Evolutionary conservation across 345 rosid genomes (phyloP), one percentile per base, ranked within the genome.

Genomic region (Pelargonium nanum): DNA sequence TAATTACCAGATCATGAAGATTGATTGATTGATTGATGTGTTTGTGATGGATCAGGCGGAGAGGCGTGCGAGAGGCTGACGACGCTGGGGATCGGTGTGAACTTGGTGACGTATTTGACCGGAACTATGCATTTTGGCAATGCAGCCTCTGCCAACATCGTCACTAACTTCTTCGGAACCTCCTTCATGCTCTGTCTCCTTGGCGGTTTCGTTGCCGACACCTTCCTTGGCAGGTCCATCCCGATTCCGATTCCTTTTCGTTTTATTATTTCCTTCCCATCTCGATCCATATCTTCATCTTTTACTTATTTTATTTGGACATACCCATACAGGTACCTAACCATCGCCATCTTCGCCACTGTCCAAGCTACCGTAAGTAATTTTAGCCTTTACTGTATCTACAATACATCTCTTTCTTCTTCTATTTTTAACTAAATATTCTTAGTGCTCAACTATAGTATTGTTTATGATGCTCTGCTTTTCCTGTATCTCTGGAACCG

Each of bases 211-310:
- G 51, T 93, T 1, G 99, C 97, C 0, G 99, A 93, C 66, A 84
- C 99, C 51, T 93, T 84, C 67, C 97, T 93, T n/a, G 99, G 99
- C 72, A 83, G 98, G 95, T 88, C 15, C 24, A 34, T n/a, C n/a
- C n/a, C n/a, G n/a, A n/a, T n/a, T n/a, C n/a, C n/a, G n/a, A n/a
- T n/a, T n/a, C n/a, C n/a, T n/a, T n/a, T n/a, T 5, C 6, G 12
- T 23, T 13, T 19, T 0, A 24, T 24, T 56, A 13, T 34, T 13
- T 57, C 13, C 10, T 30, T 7, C 23, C 21, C 22, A 19, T 15
- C 53, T 52, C 6, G 9, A 24, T 23, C 19, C 48, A 7, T 61
- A 22, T 10, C 4, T 12, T 0, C 24, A 48, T 67, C 16, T 51
- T 26, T 52, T 30, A 26, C 21, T 21, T 22, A 1, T 19, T 6